Evolutionary conservation across 352 stramenopile genomes (phyloP), one percentile per base, ranked within the genome.

Genomic region (Lagenidium giganteum): DNA sequence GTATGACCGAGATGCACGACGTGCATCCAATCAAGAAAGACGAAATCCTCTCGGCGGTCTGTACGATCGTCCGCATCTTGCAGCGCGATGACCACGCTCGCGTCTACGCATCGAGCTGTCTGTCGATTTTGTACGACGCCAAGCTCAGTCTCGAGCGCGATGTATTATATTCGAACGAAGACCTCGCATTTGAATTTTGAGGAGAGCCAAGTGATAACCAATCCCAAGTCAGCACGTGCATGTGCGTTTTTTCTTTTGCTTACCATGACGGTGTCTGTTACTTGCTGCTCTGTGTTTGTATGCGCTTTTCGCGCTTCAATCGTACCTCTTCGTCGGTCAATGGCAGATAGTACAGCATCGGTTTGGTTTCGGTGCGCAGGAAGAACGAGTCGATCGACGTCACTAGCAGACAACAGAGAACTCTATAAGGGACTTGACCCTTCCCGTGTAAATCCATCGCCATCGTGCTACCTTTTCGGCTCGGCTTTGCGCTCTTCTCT

Each of bases 131-230:
- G 42, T 88, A 86, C 53, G 79, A 90, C 57, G 74, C 77, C 38
- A 94, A 94, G 56, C 67, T 94, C 34, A 67, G 74, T 24, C 66
- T 94, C 13, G 82, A 92, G 57, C 64, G 74, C 18, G 79, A 92
- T 56, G 71, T 90, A 50, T 53, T 87, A 44, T 83, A 90, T 48
- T 85, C 78, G 38, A 80, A 82, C 51, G 75, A 85, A 34, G 78
- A 87, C 52, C 73, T 90, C 14, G 59, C 69, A 28, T 93, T 93
- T 44, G 81, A 93, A 58, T 76, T 87, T 56, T 86, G 51, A 74
- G 17, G n/a, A 43, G 8, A 29, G 11, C 36, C 36, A 27, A 43
- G 18, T 9, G 8, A 20, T 17, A 33, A 16, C 11, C 34, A 40
- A 23, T 11, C 17, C n/a, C 9, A 23, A 11, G 9, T 20, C 18